phyloP scores from a whole-genome alignment of 1,139 yeast genomes.

The Pichia kudriavzevii region DNA sequence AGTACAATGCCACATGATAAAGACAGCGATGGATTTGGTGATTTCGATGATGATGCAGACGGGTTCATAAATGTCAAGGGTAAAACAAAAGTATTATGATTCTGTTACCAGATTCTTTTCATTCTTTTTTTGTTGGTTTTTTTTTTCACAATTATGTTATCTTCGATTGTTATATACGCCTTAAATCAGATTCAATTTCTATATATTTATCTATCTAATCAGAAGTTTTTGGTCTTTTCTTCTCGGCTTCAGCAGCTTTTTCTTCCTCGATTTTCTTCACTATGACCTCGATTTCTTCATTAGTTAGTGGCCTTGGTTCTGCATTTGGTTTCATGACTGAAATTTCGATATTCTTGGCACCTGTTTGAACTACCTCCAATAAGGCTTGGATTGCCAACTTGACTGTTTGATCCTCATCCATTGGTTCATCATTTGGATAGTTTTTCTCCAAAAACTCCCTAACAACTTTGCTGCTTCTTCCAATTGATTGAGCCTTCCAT shows the following conservation, averaged over 20 bases:
- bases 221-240: conserved; percentile 53
- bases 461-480: conserved; percentile 91
- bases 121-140: too few species aligned
- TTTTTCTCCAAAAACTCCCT: conserved; percentile 92
- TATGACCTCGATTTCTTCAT: conserved; percentile 67
- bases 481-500: conserved; percentile 99
- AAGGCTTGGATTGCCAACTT: conserved; percentile 79
- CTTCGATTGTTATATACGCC: too few species aligned
- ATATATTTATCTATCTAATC: conserved; percentile 14
- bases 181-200: too few species aligned
- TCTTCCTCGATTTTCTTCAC: conserved; percentile 87
- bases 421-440: conserved; percentile 46
- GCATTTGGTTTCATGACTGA: conserved; percentile 74
- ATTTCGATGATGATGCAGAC: conserved; percentile 16
- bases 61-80: conserved; percentile 29
- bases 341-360: conserved; percentile 91
- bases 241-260: conserved; percentile 83
- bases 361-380: conserved; percentile 95
- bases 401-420: conserved; percentile 68
- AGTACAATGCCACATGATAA: conserved; percentile 12
- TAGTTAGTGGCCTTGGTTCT: conserved; percentile 45
- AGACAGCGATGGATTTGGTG: conserved; percentile 9
- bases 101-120: too few species aligned
- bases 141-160: too few species aligned
- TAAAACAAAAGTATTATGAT: conserved; percentile 22